Conservation (phyloP, 495 filamentous ascomycete genomes). For the Chlorociboria aeruginascens region DNA sequence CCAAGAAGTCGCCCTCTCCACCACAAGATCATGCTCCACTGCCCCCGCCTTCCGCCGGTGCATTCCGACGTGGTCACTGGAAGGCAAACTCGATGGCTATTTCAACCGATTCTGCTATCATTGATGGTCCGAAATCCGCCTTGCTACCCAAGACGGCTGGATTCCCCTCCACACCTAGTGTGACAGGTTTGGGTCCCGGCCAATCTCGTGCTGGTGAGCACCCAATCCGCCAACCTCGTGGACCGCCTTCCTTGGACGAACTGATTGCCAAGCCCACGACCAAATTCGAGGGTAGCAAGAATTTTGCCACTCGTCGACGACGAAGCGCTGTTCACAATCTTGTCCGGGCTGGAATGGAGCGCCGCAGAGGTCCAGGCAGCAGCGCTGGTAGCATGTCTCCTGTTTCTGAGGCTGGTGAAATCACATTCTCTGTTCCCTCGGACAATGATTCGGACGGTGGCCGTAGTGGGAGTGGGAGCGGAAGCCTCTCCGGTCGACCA, state of each 20-base stretch:
- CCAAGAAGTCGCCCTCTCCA: slow-evolving; percentile 50
- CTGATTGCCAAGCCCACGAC: slow-evolving; percentile 81
- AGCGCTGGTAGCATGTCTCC: slow-evolving; percentile 75
- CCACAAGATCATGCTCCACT: slow-evolving; percentile 56
- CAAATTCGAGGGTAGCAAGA: slow-evolving; percentile 95
- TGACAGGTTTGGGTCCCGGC: slow-evolving; percentile 77
- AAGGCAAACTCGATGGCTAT: slow-evolving; percentile 71
- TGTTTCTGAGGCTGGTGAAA: slow-evolving; percentile 69
- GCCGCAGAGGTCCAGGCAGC: slow-evolving; percentile 54
- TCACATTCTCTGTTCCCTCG: slow-evolving; percentile 52
- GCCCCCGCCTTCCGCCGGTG: slow-evolving; percentile 68
- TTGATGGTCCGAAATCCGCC: slow-evolving; percentile 37
- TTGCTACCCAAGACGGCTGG: slow-evolving; percentile 61
- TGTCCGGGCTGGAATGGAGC: slow-evolving; percentile 79
- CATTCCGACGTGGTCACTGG: slow-evolving; percentile 86
- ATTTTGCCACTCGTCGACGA: slow-evolving; percentile 89
- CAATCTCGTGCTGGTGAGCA: slow-evolving; percentile 90
- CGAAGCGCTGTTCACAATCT: slow-evolving; percentile 85
- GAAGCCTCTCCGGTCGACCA: slow-evolving; percentile 66
- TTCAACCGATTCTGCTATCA: slow-evolving; percentile 38
- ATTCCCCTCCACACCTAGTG: slow-evolving; percentile 69
- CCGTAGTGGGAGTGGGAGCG: slow-evolving; percentile 63
- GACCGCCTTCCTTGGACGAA: slow-evolving; percentile 86
- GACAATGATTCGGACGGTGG: slow-evolving; percentile 71
- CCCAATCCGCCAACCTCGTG: slow-evolving; percentile 84